Percentiles rank a stretch among this genome's conserved stretches.
Evolutionary conservation across 2,329 filamentous ascomycete species (phyloP).

Genomic region (Scytalidium lignicola): DNA sequence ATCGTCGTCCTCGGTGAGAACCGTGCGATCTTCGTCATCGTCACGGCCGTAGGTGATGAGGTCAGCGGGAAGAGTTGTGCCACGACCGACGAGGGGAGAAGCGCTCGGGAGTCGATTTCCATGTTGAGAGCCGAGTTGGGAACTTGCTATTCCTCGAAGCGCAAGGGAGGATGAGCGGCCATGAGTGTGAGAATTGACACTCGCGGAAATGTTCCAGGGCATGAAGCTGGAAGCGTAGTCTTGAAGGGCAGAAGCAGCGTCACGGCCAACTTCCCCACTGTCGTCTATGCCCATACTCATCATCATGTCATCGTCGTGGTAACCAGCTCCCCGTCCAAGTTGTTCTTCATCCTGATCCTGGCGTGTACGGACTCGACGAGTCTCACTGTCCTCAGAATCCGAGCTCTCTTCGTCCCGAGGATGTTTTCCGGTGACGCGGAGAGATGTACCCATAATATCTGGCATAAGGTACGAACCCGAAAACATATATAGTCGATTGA

Average conservation of each 20-base stretch:
- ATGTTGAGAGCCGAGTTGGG: conserved; percentile 29
- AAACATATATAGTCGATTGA: conserved; percentile 52
- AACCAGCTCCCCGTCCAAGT: conserved; percentile 25
- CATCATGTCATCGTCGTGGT: conserved; percentile 27
- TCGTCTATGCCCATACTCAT: conserved; percentile 35
- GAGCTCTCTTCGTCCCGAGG: conserved; percentile 11
- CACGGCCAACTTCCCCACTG: conserved; percentile 64
- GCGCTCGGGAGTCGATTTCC: conserved; percentile 47
- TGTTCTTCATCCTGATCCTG: conserved; percentile 26
- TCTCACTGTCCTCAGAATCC: conserved; percentile 16
- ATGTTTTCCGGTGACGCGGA: conserved; percentile 11
- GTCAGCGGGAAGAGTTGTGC: conserved; percentile 19
- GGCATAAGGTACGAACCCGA: conserved; percentile 49
- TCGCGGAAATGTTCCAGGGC: conserved; percentile 62
- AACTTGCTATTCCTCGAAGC: conserved; percentile 5
- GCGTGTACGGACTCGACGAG: conserved; percentile 32
- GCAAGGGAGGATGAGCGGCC: conserved; percentile 11
- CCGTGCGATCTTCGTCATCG: conserved; percentile 9
- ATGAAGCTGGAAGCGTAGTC: conserved; percentile 63
- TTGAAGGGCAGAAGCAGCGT: conserved; percentile 59
- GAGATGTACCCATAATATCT: conserved; percentile 13
- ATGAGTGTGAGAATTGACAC: conserved; percentile 44
- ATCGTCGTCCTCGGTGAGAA: conserved; percentile 1
- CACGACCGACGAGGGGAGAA: conserved; percentile 54
- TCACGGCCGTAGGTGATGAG: conserved; percentile 21